phyloP scores from a whole-genome alignment of 352 stramenopile genomes.

The Globisporangium echinulatum region DNA sequence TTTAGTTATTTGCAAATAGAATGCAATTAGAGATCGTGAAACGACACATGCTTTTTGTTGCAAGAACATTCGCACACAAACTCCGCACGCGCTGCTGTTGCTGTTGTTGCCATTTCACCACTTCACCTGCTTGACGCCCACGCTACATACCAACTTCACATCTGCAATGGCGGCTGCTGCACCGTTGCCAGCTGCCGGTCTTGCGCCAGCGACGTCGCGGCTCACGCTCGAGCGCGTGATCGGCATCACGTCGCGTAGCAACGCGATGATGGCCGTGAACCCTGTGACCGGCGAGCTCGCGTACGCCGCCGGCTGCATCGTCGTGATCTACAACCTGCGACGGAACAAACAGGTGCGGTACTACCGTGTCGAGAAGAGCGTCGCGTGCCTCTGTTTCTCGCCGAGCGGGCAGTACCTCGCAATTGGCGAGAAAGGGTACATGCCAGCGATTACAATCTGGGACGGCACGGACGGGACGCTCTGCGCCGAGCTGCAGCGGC shows the following conservation, averaged over 20 bases:
- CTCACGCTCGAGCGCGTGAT: slow-evolving; percentile 82
- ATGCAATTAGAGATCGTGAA: too few relatives aligned
- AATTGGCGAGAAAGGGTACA: slow-evolving; percentile 84
- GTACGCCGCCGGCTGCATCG: slow-evolving; percentile 82
- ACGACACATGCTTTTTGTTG: too few relatives aligned
- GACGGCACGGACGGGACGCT: slow-evolving; percentile 70
- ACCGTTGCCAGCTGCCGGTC: background rate
- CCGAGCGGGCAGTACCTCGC: slow-evolving; percentile 77
- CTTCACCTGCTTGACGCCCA: background rate
- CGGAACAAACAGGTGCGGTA: slow-evolving; percentile 85
- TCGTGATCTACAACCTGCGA: slow-evolving; percentile 87
- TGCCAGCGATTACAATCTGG: slow-evolving; percentile 84
- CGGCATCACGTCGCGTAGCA: slow-evolving; percentile 66
- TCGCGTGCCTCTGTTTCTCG: slow-evolving; percentile 82
- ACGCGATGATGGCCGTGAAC: slow-evolving; percentile 72
- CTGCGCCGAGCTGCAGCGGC: slow-evolving; percentile 71
- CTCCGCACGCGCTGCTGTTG: too few relatives aligned
- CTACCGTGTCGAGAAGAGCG: slow-evolving; percentile 82
- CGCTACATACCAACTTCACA: background rate
- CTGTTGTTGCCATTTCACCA: too few relatives aligned
- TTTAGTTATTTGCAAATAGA: too few relatives aligned
- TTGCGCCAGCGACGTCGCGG: slow-evolving; percentile 17
- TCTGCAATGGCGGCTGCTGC: background rate
- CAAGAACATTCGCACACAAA: too few relatives aligned
- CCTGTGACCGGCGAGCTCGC: slow-evolving; percentile 74